Evolutionary conservation across 139 green algal species (phyloP).

Genomic region (Ulvella scutata): DNA sequence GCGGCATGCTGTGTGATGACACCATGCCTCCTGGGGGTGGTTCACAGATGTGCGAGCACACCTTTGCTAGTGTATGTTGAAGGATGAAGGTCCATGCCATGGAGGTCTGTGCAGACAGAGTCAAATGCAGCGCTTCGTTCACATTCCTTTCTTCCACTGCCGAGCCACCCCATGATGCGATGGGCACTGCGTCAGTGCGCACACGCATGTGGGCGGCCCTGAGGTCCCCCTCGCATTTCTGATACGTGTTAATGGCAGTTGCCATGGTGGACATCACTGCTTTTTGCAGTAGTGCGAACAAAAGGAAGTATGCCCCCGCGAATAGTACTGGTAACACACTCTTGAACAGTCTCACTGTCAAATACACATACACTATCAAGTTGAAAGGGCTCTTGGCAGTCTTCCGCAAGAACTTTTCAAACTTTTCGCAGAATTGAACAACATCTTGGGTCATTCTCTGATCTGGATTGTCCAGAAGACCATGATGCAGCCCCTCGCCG

Average conservation of each 20-base stretch:
- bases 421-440: background rate
- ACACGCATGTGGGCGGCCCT: background rate
- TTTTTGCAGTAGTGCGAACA: background rate
- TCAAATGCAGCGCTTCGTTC: too few relatives aligned
- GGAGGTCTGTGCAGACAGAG: too few relatives aligned
- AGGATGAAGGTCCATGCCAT: too few relatives aligned
- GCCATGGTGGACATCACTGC: background rate
- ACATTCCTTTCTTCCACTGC: background rate
- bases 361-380: background rate
- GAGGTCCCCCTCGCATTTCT: background rate
- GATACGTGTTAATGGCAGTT: background rate
- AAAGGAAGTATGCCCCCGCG: background rate
- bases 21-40: too few relatives aligned
- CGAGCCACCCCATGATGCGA: background rate
- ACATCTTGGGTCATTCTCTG: background rate
- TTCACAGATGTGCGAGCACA: too few relatives aligned
- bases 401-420: background rate
- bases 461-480: background rate
- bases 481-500: too few relatives aligned
- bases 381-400: background rate
- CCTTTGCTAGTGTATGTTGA: too few relatives aligned
- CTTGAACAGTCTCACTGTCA: background rate
- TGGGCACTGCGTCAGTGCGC: background rate
- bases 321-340: background rate
- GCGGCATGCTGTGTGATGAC: too few relatives aligned